Percentiles rank a stretch among this genome's conserved stretches.
Evolutionary conservation across 2,329 filamentous ascomycete genomes (phyloP).

Genomic region (Ascochyta rabiei): DNA sequence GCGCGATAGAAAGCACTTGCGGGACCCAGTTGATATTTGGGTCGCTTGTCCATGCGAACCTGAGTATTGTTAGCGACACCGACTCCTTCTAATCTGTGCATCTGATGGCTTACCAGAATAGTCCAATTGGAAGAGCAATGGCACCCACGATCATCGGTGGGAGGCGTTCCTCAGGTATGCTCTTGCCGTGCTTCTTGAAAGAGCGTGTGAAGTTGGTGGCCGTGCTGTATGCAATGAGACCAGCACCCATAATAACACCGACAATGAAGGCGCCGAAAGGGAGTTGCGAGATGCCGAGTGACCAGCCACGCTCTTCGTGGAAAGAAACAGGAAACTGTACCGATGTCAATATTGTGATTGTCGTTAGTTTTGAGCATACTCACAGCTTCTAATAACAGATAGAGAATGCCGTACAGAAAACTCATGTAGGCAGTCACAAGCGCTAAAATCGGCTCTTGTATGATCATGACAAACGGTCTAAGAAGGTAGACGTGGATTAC

Average conservation of each 20-base stretch:
- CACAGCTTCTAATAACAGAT: constrained; percentile 52
- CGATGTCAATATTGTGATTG: constrained; percentile 2
- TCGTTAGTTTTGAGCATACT: constrained; percentile 3
- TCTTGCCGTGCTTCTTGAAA: constrained; percentile 49
- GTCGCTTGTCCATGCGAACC: constrained; percentile 63
- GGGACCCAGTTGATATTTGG: constrained; percentile 60
- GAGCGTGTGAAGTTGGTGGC: constrained; percentile 43
- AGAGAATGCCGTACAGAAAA: constrained; percentile 71
- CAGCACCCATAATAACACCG: constrained; percentile 61
- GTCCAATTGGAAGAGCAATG: constrained; percentile 61
- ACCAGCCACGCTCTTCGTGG: constrained; percentile 68
- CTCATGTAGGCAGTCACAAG: constrained; percentile 69
- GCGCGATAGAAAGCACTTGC: constrained; percentile 62
- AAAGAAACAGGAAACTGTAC: constrained; percentile 68
- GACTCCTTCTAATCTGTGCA: background rate
- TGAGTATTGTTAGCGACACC: background rate
- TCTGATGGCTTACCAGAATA: constrained; percentile 57
- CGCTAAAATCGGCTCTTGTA: constrained; percentile 44
- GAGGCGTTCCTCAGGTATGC: constrained; percentile 65
- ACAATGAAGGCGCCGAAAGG: constrained; percentile 70
- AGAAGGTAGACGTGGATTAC: constrained; percentile 70
- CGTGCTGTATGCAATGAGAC: constrained; percentile 39
- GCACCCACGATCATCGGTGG: constrained; percentile 70
- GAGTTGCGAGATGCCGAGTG: constrained; percentile 61
- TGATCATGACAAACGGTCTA: constrained; percentile 69